Evolutionary conservation across 2,329 filamentous ascomycete species (phyloP), one percentile per base, ranked within the genome.

Genomic region (Proliferodiscus dingleyae): DNA sequence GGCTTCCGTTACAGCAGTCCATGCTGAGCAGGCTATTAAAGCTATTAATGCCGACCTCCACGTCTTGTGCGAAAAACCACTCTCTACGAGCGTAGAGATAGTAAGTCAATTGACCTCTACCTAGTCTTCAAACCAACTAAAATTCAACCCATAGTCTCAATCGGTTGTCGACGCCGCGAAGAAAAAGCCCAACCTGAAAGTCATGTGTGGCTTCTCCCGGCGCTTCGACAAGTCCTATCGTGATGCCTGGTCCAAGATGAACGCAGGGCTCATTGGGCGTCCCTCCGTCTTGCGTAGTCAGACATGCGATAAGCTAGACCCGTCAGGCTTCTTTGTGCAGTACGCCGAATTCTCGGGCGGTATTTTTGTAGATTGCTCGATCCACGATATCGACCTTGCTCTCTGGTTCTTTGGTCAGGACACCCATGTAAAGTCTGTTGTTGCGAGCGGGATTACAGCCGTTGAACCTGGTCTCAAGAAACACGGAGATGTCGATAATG

Each of bases 321-420:
- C 80, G 0, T 72, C 71, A 0, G 81, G 81, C 37, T 85, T 84
- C 71, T 86, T 85, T 61, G 80, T 86, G 44, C 70, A 73, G 18
- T 86, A 85, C 64, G 79, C 82, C 10, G 69, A 80, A 55, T 81
- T 77, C 65, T 76, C 70, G 2, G 82, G 83, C 26, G 81, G 81
- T 18, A 83, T 85, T 60, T 86, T 86, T 55, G 82, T 85, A 46
- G 83, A 86, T 68, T 83, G 78, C 66, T 79, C 77, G 41, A 79
- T 86, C 58, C 83, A 86, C 67, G 83, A 86, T 56, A 85, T 86
- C 54, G 80, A 83, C 51, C 71, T 84, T 2, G 71, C 78, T 0
- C 67, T 83, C 2, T 83, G 79, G 78, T 83, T 77, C 67, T 80
- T 82, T 57, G 77, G 76, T 8, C 64, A 74, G 37, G 70, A 75